Conservation (phyloP, 148 eudicot genomes). For the Camellia lanceoleosa region DNA sequence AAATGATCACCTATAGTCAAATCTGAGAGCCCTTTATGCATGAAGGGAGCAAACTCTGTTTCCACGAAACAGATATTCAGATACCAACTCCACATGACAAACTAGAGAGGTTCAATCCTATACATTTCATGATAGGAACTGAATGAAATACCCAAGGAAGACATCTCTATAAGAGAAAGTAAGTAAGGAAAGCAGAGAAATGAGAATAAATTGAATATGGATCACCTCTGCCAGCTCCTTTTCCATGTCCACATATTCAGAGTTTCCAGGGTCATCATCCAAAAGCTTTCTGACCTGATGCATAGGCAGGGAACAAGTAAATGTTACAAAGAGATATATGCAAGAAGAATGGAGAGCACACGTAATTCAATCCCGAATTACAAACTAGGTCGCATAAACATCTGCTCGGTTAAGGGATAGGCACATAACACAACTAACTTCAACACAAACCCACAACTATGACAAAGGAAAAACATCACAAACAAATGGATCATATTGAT, state of each 20-base stretch:
- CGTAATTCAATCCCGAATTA: background rate
- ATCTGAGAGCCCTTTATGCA: constrained; percentile 19
- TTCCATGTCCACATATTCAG: constrained; percentile 87
- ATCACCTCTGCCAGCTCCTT: constrained; percentile 96
- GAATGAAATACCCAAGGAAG: constrained; percentile 23
- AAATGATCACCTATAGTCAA: constrained; percentile 9
- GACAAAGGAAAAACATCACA: background rate
- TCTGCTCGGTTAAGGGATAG: background rate
- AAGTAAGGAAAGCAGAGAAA: constrained; percentile 8
- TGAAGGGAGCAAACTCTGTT: constrained; percentile 1
- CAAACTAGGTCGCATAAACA: background rate
- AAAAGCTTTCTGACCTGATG: constrained; percentile 72
- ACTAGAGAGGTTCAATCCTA: constrained; percentile 18
- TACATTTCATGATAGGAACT: constrained; percentile 13
- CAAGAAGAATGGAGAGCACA: background rate
- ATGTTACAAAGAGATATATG: background rate
- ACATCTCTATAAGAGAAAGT: background rate
- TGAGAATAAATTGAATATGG: constrained; percentile 17
- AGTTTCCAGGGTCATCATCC: constrained; percentile 78
- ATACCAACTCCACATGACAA: constrained; percentile 20
- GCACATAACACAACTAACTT: background rate
- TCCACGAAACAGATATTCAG: constrained; percentile 10
- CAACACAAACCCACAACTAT: background rate
- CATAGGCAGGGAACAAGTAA: constrained; percentile 8
- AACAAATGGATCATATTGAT: background rate